Percentiles rank a stretch among this genome's conserved stretches.
These are phyloP conservation scores for Hemileia vastatrix DNA, from an alignment of 1,284 basidiomycete species.

Conservation along the genomic window DNA sequence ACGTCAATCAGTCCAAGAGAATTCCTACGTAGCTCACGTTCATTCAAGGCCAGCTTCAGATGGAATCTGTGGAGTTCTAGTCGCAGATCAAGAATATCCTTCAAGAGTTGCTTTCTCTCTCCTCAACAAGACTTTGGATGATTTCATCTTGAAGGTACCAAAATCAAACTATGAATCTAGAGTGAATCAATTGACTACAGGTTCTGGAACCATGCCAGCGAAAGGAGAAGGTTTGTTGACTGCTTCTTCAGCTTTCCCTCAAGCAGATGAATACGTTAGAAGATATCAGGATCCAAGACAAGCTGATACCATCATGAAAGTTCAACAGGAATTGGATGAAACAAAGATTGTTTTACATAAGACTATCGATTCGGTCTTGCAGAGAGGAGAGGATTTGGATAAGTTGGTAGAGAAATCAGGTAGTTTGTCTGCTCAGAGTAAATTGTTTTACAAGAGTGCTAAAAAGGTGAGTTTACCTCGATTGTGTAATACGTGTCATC, in stretches of 20 bases:
- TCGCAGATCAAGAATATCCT: conserved; percentile 44
- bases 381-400: conserved; percentile 93
- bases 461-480: conserved; percentile 64
- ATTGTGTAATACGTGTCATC: no score
- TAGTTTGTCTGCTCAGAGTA: conserved; percentile 76
- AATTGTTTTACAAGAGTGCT: conserved; percentile 80
- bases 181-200: conserved; percentile 37
- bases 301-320: conserved; percentile 96
- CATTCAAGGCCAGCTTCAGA: conserved; percentile 39
- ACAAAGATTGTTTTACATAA: conserved; percentile 99
- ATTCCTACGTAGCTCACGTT: conserved; percentile 84
- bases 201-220: conserved; percentile 29
- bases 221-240: conserved; percentile 46
- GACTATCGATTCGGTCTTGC: conserved; percentile 92
- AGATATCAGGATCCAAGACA: conserved; percentile 97
- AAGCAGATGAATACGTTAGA: conserved; percentile 66
- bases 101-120: conserved; percentile 59
- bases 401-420: conserved; percentile 91
- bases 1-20: conserved; percentile 85
- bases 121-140: conserved; percentile 84
- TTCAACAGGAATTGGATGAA: conserved; percentile 95
- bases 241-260: conserved; percentile 50
- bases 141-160: conserved; percentile 71
- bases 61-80: conserved; percentile 38
- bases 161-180: no score